A percentile compares a stretch with the other conserved stretches of the same genome.
Evolutionary conservation across 805 yeast genomes (phyloP).

Genomic region (Brettanomyces custersianus): DNA sequence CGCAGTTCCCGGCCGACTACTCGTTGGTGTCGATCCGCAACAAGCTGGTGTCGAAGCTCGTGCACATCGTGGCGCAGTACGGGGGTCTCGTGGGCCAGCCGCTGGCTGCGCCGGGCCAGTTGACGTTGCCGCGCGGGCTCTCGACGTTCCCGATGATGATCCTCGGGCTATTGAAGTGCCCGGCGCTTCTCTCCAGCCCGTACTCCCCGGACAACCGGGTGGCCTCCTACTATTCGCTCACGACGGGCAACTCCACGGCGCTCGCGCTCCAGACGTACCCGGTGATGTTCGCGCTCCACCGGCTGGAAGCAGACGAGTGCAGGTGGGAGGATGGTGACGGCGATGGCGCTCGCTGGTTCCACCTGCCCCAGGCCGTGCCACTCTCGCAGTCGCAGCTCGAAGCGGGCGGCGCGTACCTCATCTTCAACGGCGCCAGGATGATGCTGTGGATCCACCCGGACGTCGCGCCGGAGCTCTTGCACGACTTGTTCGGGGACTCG

Average conservation of each 20-base stretch:
- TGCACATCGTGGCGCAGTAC: constrained; percentile 52
- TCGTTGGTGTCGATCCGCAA: constrained; percentile 24
- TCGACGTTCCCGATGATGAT: constrained; percentile 60
- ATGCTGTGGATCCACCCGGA: constrained; percentile 62
- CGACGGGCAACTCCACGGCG: constrained; percentile 44
- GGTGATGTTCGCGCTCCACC: constrained; percentile 64
- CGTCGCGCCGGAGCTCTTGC: constrained; percentile 55
- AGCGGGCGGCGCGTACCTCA: constrained; percentile 68
- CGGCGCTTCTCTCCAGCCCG: constrained; percentile 42
- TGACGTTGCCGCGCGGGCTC: constrained; percentile 76
- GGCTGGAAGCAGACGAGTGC: constrained; percentile 50
- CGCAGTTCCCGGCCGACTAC: constrained; percentile 31
- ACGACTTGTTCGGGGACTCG: constrained; percentile 62
- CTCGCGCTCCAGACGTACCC: constrained; percentile 71
- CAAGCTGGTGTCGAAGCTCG: constrained; percentile 29
- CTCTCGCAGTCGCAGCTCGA: constrained; percentile 34
- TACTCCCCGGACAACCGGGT: constrained; percentile 59
- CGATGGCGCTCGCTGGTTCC: constrained; percentile 24
- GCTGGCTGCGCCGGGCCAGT: constrained; percentile 44
- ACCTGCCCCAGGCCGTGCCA: constrained; percentile 40
- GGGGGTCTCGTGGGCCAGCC: constrained; percentile 36
- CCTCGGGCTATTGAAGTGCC: constrained; percentile 61
- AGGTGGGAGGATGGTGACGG: constrained; percentile 29
- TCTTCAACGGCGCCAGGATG: constrained; percentile 58
- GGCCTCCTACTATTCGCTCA: constrained; percentile 40